Evolutionary conservation across 306 rosid species (phyloP).

Genomic region (Gillenia trifoliata): DNA sequence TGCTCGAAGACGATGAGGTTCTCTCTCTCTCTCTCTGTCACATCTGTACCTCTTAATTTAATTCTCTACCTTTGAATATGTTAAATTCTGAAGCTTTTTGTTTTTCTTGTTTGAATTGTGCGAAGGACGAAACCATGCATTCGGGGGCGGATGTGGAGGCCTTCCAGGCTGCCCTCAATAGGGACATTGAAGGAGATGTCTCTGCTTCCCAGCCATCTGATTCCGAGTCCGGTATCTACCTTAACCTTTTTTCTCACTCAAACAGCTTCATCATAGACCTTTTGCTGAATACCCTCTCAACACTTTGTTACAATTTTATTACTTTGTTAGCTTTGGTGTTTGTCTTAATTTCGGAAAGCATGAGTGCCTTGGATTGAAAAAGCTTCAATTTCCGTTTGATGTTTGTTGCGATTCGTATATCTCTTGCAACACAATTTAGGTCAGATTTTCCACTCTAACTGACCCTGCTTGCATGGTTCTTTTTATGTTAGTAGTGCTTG

Average conservation of each 20-base stretch:
- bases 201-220: slow-evolving; percentile 50
- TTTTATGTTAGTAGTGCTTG: background rate
- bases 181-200: slow-evolving; percentile 72
- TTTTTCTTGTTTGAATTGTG: slow-evolving; percentile 9
- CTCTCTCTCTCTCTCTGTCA: slow-evolving; percentile 7
- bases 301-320: background rate
- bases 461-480: background rate
- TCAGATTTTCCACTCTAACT: background rate
- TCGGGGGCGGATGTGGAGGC: slow-evolving; percentile 88
- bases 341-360: background rate
- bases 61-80: background rate
- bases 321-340: background rate
- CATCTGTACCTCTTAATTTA: slow-evolving; percentile 7
- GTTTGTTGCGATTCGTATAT: background rate
- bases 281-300: background rate
- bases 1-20: slow-evolving; percentile 92
- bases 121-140: slow-evolving; percentile 83
- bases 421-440: background rate
- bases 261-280: background rate
- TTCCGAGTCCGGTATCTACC: slow-evolving; percentile 42
- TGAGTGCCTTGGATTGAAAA: background rate
- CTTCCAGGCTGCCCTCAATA: slow-evolving; percentile 75
- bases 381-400: background rate
- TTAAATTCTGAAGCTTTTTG: background rate
- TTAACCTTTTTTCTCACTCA: background rate